phyloP scores from a whole-genome alignment of 169 alveolate genomes.

The Plasmodium gonderi region DNA sequence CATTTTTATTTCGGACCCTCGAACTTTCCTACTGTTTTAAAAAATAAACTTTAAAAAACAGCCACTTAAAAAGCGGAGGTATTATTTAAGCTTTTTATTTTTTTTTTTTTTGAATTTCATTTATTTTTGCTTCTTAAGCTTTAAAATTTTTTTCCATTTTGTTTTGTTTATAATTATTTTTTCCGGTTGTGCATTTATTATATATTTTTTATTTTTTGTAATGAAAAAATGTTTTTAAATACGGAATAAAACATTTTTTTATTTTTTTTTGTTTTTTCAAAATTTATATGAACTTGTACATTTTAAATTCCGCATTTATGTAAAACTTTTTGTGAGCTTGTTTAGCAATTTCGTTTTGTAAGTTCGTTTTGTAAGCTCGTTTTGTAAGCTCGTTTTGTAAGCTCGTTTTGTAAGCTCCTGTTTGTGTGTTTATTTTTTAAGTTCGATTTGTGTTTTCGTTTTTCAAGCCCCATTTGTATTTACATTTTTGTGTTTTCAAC shows the following conservation, averaged over 20 bases:
- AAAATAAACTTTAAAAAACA: not conserved
- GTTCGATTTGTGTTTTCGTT: not conserved
- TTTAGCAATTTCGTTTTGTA: not conserved
- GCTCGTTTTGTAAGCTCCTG: not conserved
- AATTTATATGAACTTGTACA: no score
- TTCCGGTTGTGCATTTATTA: not conserved
- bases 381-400: not conserved
- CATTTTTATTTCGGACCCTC: not conserved
- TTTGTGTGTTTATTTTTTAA: not conserved
- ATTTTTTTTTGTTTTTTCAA: not conserved
- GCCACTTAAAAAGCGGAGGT: not conserved
- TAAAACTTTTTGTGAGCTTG: no score
- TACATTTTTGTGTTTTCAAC: not conserved
- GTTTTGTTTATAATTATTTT: not conserved
- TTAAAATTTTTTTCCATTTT: not conserved
- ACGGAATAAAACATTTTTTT: no score
- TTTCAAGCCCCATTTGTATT: not conserved
- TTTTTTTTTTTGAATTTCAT: not conserved
- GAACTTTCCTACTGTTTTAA: not conserved
- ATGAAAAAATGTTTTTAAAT: not conserved
- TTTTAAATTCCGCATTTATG: no score
- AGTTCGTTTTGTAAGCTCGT: not conserved
- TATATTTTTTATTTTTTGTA: not conserved
- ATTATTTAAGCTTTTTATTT: not conserved
- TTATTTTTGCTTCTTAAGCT: not conserved